Evolutionary conservation across 2,329 filamentous ascomycete species (phyloP).

Genomic region (Exophiala oligosperma): DNA sequence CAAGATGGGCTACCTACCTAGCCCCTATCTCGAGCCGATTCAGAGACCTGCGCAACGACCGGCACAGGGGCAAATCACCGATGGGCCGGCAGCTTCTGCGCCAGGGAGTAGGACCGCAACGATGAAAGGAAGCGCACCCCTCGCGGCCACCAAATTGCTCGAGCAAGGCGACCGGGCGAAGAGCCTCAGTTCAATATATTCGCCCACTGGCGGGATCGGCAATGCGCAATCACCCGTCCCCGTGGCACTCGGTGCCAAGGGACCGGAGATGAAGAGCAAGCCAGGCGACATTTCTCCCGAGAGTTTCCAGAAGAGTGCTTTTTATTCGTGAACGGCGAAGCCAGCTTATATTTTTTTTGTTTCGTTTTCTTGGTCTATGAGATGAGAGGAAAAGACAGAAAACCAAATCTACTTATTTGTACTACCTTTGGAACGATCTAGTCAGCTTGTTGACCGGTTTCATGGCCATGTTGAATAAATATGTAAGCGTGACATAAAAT

Average conservation of each 20-base stretch:
- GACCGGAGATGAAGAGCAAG: constrained; percentile 57
- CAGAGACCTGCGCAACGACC: constrained; percentile 49
- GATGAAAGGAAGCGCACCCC: constrained; percentile 42
- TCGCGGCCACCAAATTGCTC: constrained; percentile 13
- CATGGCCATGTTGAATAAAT: too few relatives aligned
- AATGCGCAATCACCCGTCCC: constrained; percentile 8
- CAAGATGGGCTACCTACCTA: constrained; percentile 85
- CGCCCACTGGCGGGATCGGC: constrained; percentile 11
- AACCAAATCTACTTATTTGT: too few relatives aligned
- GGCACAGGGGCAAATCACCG: constrained; percentile 41
- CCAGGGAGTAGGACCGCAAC: constrained; percentile 55
- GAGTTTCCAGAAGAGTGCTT: constrained; percentile 70
- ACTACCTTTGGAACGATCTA: too few relatives aligned
- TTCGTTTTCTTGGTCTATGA: too few relatives aligned
- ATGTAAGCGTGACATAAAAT: too few relatives aligned
- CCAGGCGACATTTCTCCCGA: constrained; percentile 65
- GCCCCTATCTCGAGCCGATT: constrained; percentile 82
- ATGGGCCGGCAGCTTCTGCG: constrained; percentile 32
- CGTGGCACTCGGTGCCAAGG: constrained; percentile 23
- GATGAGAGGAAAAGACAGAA: too few relatives aligned
- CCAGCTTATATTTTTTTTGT: too few relatives aligned
- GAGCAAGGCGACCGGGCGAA: constrained; percentile 31
- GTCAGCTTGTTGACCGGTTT: too few relatives aligned
- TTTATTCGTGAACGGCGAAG: constrained; percentile 56
- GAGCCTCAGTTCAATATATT: constrained; percentile 33